Conservation (phyloP, 306 rosid species). For the Quercus suber region DNA sequence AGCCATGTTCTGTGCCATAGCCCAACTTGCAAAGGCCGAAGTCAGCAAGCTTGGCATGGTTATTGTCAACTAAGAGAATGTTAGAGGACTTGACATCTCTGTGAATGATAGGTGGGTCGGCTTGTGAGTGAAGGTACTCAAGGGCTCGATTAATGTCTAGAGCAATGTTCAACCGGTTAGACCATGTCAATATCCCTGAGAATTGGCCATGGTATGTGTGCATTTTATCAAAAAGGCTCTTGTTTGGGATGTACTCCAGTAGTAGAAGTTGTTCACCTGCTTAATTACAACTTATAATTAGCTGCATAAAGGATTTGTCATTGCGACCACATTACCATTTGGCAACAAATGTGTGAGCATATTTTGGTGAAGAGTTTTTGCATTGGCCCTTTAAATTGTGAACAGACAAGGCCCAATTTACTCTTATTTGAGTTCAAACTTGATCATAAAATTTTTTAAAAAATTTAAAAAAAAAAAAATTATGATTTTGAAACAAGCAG, state of each 20-base stretch:
- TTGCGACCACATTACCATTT: too few species aligned
- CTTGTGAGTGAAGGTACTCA: constrained; percentile 22
- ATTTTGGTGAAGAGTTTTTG: too few species aligned
- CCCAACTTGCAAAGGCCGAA: constrained; percentile 24
- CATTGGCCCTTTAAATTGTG: too few species aligned
- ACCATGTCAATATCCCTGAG: constrained; percentile 11
- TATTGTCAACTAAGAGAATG: constrained; percentile 15
- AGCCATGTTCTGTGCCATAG: not conserved
- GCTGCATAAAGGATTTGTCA: too few species aligned
- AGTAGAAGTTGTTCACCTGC: constrained; percentile 25
- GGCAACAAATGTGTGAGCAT: too few species aligned
- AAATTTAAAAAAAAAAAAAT: too few species aligned
- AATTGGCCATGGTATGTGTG: constrained; percentile 5
- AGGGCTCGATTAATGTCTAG: constrained; percentile 18
- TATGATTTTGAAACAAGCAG: too few species aligned
- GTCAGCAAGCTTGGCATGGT: constrained; percentile 17
- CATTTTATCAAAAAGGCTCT: constrained; percentile 22
- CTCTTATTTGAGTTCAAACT: too few species aligned
- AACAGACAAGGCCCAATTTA: not conserved
- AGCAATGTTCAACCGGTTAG: constrained; percentile 17
- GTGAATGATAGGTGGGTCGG: constrained; percentile 22
- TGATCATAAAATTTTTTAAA: too few species aligned
- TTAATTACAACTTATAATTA: too few species aligned
- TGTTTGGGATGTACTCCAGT: constrained; percentile 20
- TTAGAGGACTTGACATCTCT: constrained; percentile 27